Base-by-base conservation (phyloP, 495 filamentous ascomycete genomes). In the Durotheca rogersii region DNA sequence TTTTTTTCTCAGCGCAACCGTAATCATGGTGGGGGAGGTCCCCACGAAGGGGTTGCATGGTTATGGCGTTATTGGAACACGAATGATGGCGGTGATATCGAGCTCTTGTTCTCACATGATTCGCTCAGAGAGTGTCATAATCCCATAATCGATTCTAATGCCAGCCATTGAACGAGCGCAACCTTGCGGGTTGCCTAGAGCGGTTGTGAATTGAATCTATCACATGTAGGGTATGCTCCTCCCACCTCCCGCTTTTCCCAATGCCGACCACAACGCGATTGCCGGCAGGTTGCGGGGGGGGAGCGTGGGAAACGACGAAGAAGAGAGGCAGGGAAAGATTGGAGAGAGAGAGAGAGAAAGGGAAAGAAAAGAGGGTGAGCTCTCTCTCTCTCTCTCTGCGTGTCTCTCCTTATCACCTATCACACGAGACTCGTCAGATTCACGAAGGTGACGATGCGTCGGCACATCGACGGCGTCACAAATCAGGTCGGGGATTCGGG, bases 41-140 rank as follows among this genome's bases (percentile, higher is more conserved):
- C 41, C 38, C 40, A 32, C 44, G 45, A 47, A 46, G 46, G 50
- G 49, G 56, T 59, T 59, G 56, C 56, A 59, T 59, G 56, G 55
- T 45, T 43, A 59, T 36, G 56, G 56, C 56, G 56, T 59, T 59
- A 53, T 53, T 59, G 56, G 56, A 51, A 53, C 50, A 53, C 49
- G 55, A 59, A 59, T 36, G 40, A 49, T 31, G 42, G 25, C 23
- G 39, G 56, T 59, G 50, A 43, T 35, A 53, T 29, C 41, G 40
- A 34, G 47, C 42, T 38, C 48, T 45, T 49, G 41, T 50, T 59
- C 36, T 53, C 40, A 59, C 45, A 53, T 54, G 56, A 53, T 59
- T 59, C 53, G 56, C 44, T 53, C 49, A 59, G 53, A 59, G 56
- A 55, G 44, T 53, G 45, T 59, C 50, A 59, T 59, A 59, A 59